phyloP scores from a whole-genome alignment of 2,329 filamentous ascomycete species.

The Aspergillus piperis region DNA sequence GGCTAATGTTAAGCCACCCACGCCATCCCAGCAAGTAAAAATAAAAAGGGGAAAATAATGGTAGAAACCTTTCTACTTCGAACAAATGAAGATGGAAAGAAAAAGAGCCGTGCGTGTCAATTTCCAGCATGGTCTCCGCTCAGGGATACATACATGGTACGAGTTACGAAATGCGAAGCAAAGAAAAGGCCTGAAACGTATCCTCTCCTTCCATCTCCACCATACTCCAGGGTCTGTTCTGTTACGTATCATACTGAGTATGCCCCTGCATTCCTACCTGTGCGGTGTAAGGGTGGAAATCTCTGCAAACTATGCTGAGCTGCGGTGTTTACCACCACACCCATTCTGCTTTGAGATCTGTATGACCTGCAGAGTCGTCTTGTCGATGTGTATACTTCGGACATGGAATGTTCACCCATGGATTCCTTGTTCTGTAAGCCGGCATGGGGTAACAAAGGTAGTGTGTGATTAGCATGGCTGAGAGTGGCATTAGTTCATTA shows the following conservation, averaged over 20 bases:
- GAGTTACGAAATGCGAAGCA: no score
- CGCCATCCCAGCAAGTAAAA: neutral
- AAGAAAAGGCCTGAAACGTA: neutral
- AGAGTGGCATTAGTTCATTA: neutral
- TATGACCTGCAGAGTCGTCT: no score
- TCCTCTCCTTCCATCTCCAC: neutral
- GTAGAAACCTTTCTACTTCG: neutral
- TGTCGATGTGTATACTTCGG: neutral
- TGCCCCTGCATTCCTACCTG: neutral
- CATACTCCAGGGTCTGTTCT: neutral
- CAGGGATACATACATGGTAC: no score
- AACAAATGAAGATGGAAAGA: neutral
- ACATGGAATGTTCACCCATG: neutral
- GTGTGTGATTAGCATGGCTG: neutral
- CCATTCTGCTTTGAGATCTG: neutral
- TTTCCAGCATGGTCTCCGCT: neutral
- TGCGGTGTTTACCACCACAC: neutral
- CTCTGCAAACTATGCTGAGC: neutral
- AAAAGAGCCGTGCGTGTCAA: neutral
- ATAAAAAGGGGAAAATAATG: neutral
- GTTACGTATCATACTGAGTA: neutral
- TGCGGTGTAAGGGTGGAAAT: neutral
- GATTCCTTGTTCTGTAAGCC: neutral
- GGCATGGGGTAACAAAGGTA: no score
- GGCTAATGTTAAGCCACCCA: slow-evolving; percentile 3